Conservation (phyloP, 2,329 filamentous ascomycete species). For the Aureobasidium sp. region DNA sequence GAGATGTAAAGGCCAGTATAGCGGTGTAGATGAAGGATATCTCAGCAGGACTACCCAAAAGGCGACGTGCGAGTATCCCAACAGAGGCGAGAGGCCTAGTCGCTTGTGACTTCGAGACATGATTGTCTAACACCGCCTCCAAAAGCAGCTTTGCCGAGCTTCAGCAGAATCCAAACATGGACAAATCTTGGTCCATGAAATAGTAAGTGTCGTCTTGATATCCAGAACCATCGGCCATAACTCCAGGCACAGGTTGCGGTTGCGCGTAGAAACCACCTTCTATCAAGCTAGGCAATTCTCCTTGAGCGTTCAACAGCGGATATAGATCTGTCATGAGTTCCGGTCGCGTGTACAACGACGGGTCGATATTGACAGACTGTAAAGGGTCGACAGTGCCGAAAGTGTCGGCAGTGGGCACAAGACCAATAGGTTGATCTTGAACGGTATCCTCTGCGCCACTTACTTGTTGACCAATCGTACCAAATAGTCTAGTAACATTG, state of each 20-base stretch:
- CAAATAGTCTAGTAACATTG: constrained; percentile 5
- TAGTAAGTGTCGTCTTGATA: constrained; percentile 12
- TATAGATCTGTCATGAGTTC: constrained; percentile 1
- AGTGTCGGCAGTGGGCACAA: not conserved
- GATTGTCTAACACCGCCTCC: not conserved
- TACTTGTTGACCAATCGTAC: not conserved
- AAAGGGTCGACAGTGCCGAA: not conserved
- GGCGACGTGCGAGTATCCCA: too few species aligned
- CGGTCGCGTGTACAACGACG: not conserved
- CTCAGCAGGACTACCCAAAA: too few species aligned
- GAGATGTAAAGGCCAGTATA: too few species aligned
- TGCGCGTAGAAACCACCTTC: not conserved
- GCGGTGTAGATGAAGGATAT: too few species aligned
- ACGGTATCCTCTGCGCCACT: not conserved
- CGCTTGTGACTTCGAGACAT: too few species aligned
- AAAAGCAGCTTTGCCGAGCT: not conserved
- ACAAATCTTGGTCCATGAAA: constrained; percentile 15
- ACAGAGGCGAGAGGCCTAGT: too few species aligned
- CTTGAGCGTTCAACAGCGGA: not conserved
- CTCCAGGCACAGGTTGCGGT: not conserved
- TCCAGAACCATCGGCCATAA: not conserved
- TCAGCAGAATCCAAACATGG: constrained; percentile 15
- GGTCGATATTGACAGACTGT: not conserved
- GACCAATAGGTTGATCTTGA: not conserved
- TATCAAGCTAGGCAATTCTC: not conserved